These are phyloP conservation scores for Exophiala dermatitidis DNA, from an alignment of 2,329 filamentous ascomycete species.

Conservation along the genomic window DNA sequence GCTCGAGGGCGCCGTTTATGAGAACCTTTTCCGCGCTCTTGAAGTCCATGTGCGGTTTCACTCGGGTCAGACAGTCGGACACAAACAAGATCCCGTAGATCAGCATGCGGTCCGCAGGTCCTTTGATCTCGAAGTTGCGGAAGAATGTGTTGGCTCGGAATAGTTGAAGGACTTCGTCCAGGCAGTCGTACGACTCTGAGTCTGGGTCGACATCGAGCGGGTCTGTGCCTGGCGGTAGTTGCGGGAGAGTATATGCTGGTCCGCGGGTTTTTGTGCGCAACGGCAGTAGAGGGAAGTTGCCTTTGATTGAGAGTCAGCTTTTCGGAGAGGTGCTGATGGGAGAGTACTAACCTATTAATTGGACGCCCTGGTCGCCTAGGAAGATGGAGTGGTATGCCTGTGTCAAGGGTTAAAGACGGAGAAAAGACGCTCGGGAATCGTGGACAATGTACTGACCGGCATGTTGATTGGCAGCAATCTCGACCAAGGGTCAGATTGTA, in stretches of 20 bases:
- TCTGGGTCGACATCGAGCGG: conserved; percentile 62
- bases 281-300: conserved; percentile 91
- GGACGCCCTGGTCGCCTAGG: conserved; percentile 67
- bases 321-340: neutral
- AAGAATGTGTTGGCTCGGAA: conserved; percentile 99
- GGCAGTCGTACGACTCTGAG: conserved; percentile 87
- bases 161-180: conserved; percentile 85
- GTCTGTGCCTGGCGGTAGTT: conserved; percentile 51
- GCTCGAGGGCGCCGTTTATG: conserved; percentile 83
- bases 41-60: conserved; percentile 63
- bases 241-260: conserved; percentile 78
- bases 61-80: conserved; percentile 81
- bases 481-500: neutral
- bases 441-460: neutral
- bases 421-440: neutral
- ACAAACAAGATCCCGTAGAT: conserved; percentile 96
- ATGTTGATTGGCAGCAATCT: conserved; percentile 1
- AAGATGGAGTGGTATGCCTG: conserved; percentile 98
- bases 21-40: conserved; percentile 67
- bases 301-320: conserved; percentile 34
- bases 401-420: conserved; percentile 6
- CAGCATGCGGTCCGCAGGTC: conserved; percentile 83
- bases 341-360: conserved; percentile 49
- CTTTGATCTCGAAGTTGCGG: conserved; percentile 98
- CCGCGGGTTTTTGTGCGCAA: conserved; percentile 91